phyloP scores from a whole-genome alignment of 2,329 filamentous ascomycete species.

The Botrytis pseudocinerea region DNA sequence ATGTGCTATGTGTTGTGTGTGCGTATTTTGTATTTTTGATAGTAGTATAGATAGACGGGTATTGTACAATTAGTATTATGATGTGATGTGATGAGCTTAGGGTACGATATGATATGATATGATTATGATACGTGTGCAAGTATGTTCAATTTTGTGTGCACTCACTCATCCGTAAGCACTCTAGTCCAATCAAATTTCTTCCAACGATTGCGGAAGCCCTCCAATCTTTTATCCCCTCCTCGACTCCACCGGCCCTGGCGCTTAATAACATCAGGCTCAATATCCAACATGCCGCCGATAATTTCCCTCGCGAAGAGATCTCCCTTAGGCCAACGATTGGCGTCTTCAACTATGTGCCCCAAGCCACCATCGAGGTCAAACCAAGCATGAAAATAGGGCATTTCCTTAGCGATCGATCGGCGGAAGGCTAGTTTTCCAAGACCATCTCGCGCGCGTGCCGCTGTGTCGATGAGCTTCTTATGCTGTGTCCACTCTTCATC shows the following conservation, averaged over 20 bases:
- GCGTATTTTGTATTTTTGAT: background rate
- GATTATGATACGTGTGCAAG: slow-evolving; percentile 3
- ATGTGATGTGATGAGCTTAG: background rate
- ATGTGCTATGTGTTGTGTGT: background rate
- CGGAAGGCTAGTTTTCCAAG: slow-evolving; percentile 82
- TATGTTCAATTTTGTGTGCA: background rate
- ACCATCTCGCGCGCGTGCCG: slow-evolving; percentile 62
- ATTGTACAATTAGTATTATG: slow-evolving; percentile 8
- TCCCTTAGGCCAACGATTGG: slow-evolving; percentile 79
- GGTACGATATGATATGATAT: background rate
- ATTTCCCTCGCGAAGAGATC: slow-evolving; percentile 93
- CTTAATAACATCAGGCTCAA: slow-evolving; percentile 79
- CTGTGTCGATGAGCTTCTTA: slow-evolving; percentile 89
- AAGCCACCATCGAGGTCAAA: slow-evolving; percentile 89
- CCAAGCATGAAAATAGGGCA: slow-evolving; percentile 99
- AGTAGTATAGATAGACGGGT: background rate
- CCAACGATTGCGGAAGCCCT: slow-evolving; percentile 83
- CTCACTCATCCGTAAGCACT: slow-evolving; percentile 46
- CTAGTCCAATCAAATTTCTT: slow-evolving; percentile 69
- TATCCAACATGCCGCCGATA: slow-evolving; percentile 87
- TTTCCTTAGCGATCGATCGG: slow-evolving; percentile 82
- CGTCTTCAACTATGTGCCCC: slow-evolving; percentile 89
- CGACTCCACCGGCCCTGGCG: slow-evolving; percentile 83
- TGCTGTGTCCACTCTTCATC: slow-evolving; percentile 97
- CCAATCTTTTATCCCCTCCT: slow-evolving; percentile 58